phyloP scores from a whole-genome alignment of 345 rosid species.

The Schrenkiella parvula region DNA sequence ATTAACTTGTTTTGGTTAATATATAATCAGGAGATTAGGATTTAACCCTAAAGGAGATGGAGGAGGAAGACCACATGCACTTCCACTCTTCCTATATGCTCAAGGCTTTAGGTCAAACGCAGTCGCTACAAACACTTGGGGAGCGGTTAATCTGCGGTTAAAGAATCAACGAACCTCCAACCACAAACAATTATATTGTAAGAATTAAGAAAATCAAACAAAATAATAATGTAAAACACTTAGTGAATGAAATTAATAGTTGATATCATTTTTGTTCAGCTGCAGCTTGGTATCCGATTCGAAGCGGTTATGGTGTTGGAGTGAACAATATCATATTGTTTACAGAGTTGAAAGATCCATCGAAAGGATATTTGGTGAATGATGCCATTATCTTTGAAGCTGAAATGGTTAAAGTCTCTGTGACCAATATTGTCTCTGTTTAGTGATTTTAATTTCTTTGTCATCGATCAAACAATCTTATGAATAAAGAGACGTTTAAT shows the following conservation, averaged over 20 bases:
- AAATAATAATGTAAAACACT: too few relatives aligned
- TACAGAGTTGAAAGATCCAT: background rate
- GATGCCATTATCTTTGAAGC: constrained; percentile 42
- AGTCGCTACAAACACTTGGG: constrained; percentile 22
- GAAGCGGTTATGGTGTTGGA: constrained; percentile 18
- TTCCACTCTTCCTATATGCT: constrained; percentile 17
- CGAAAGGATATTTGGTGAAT: constrained; percentile 33
- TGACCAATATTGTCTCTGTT: constrained; percentile 18
- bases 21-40: constrained; percentile 29
- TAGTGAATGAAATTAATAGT: background rate
- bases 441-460: background rate
- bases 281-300: constrained; percentile 31
- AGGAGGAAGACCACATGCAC: constrained; percentile 17
- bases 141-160: constrained; percentile 27
- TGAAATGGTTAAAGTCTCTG: constrained; percentile 26
- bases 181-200: constrained; percentile 15
- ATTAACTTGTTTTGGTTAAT: background rate
- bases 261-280: background rate
- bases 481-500: background rate
- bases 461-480: background rate
- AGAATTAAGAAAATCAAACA: too few relatives aligned
- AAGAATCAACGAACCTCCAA: constrained; percentile 24
- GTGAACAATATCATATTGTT: constrained; percentile 13
- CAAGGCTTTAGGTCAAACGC: constrained; percentile 18
- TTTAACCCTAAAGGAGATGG: constrained; percentile 33